These are phyloP conservation scores for Eucommia ulmoides DNA, from an alignment of 257 asterid genomes.

Conservation along the genomic window DNA sequence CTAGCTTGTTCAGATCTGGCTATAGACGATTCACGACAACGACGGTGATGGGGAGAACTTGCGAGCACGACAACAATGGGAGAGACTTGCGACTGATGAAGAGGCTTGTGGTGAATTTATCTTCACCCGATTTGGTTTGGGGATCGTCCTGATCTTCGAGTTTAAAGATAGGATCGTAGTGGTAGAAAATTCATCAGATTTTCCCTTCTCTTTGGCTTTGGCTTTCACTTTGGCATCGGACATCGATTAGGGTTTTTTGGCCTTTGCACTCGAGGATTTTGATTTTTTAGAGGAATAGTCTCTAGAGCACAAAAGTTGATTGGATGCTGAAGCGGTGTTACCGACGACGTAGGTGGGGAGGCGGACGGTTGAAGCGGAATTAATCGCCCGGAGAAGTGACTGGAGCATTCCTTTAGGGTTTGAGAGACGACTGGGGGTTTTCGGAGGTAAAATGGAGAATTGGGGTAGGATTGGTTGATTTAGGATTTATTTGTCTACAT, in stretches of 20 bases:
- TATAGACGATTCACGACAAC: no score
- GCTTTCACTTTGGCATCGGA: slow-evolving; percentile 25
- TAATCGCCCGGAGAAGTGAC: slow-evolving; percentile 49
- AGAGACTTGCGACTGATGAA: no score
- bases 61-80: no score
- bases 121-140: no score
- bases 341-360: slow-evolving; percentile 11
- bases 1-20: no score
- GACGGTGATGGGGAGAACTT: no score
- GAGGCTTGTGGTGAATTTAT: no score
- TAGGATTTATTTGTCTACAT: no score
- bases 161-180: slow-evolving; percentile 14
- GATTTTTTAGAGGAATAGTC: slow-evolving; percentile 31
- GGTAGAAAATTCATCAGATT: slow-evolving; percentile 13
- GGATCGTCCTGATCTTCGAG: slow-evolving; percentile 39
- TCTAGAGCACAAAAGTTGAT: slow-evolving; percentile 28
- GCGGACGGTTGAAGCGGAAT: slow-evolving; percentile 8
- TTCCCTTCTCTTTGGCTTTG: slow-evolving; percentile 28
- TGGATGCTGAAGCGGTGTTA: slow-evolving; percentile 10
- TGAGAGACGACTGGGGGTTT: background rate
- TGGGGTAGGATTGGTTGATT: no score
- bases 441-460: background rate
- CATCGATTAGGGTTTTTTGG: slow-evolving; percentile 29
- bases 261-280: slow-evolving; percentile 16
- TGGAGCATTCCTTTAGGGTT: slow-evolving; percentile 36